Conservation (phyloP, 768 basidiomycete species). For the Mycena metata region DNA sequence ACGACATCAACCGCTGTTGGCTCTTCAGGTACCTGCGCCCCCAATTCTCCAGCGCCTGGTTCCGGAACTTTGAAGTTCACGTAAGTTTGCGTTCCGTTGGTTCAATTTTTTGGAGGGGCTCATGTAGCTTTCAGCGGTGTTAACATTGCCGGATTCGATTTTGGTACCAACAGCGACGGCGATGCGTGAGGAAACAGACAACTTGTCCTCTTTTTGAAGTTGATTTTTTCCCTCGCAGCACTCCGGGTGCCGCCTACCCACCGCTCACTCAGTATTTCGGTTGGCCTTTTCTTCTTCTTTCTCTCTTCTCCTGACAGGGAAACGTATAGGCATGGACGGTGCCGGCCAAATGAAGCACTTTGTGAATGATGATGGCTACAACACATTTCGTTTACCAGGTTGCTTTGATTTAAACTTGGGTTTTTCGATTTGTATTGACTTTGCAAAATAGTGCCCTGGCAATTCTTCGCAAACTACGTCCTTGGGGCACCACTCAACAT, state of each 20-base stretch:
- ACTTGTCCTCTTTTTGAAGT: no score
- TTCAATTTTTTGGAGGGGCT: neutral
- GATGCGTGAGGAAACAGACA: constrained; percentile 7
- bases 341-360: constrained; percentile 76
- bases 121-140: constrained; percentile 49
- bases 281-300: constrained; percentile 31
- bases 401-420: no score
- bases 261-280: constrained; percentile 62
- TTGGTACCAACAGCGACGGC: constrained; percentile 63
- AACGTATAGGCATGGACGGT: constrained; percentile 53
- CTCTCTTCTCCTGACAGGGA: neutral
- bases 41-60: constrained; percentile 43
- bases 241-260: constrained; percentile 54
- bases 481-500: constrained; percentile 56
- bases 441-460: no score
- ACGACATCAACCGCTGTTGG: constrained; percentile 23
- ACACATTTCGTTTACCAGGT: no score
- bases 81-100: constrained; percentile 8
- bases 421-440: no score
- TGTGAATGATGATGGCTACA: constrained; percentile 62
- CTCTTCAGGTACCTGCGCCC: constrained; percentile 33
- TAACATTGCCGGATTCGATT: constrained; percentile 69
- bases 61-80: constrained; percentile 52
- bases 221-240: constrained; percentile 42
- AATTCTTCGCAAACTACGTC: constrained; percentile 59